Evolutionary conservation across 2,329 filamentous ascomycete genomes (phyloP).

Genomic region (Pseudogymnoascus sp.): DNA sequence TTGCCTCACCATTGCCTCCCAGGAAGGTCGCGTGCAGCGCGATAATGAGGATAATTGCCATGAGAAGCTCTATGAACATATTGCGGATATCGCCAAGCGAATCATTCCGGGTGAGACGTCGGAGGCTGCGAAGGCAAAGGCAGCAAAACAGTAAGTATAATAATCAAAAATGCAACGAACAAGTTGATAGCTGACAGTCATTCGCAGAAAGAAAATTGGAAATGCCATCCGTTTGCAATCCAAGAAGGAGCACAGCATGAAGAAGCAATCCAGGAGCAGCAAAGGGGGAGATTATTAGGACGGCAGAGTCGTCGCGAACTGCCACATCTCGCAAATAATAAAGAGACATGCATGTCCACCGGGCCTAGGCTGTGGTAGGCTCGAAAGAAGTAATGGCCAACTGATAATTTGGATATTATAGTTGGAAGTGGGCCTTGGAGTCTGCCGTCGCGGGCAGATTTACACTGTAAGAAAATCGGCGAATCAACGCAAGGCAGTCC

Average conservation of each 20-base stretch:
- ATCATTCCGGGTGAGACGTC: conserved; percentile 31
- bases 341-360: not conserved
- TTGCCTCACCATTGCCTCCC: conserved; percentile 28
- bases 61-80: conserved; percentile 25
- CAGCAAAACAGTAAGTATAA: conserved; percentile 37
- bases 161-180: not conserved
- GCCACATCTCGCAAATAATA: not conserved
- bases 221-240: conserved; percentile 26
- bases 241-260: conserved; percentile 31
- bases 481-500: not conserved
- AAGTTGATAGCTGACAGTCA: not conserved
- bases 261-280: conserved; percentile 22
- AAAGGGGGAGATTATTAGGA: conserved; percentile 12
- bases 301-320: not conserved
- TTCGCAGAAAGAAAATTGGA: conserved; percentile 26
- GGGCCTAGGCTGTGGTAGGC: not conserved
- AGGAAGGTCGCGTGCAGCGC: conserved; percentile 24
- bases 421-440: not conserved
- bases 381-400: not conserved
- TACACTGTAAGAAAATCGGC: not conserved
- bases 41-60: conserved; percentile 27
- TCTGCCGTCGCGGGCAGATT: not conserved
- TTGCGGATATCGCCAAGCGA: conserved; percentile 25
- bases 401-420: not conserved
- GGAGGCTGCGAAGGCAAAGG: conserved; percentile 47